These are phyloP conservation scores for Aeminium ludgeri DNA, from an alignment of 495 filamentous ascomycete genomes.

Conservation along the genomic window DNA sequence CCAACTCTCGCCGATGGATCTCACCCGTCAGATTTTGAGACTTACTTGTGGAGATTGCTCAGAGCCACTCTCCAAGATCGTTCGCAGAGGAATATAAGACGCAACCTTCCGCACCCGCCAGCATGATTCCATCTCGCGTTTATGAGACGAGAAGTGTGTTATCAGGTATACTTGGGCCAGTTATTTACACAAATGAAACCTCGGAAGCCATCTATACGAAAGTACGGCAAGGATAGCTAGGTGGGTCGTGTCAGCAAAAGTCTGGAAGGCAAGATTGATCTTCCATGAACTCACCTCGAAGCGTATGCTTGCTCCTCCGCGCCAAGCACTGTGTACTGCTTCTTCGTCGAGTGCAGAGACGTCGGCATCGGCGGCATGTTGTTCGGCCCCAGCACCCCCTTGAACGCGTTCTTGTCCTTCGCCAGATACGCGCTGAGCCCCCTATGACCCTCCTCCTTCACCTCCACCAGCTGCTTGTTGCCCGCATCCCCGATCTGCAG, in stretches of 20 bases:
- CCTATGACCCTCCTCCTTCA: slow-evolving; percentile 58
- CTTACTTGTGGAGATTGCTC: too few relatives aligned
- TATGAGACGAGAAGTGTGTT: too few relatives aligned
- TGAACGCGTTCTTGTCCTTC: slow-evolving; percentile 42
- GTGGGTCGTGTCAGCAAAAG: neutral
- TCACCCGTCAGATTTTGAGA: too few relatives aligned
- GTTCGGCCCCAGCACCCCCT: slow-evolving; percentile 49
- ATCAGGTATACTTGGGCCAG: neutral
- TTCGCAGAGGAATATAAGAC: too few relatives aligned
- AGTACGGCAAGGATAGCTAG: slow-evolving; percentile 26
- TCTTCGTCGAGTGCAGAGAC: slow-evolving; percentile 38
- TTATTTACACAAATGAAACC: neutral
- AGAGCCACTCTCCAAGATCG: too few relatives aligned
- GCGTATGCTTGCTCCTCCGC: slow-evolving; percentile 38
- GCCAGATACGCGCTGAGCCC: slow-evolving; percentile 56
- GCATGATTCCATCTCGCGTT: too few relatives aligned
- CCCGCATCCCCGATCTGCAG: slow-evolving; percentile 70
- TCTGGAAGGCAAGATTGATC: neutral
- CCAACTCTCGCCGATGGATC: too few relatives aligned
- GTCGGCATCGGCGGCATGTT: slow-evolving; percentile 73
- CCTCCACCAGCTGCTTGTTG: slow-evolving; percentile 57
- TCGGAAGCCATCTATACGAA: slow-evolving; percentile 15
- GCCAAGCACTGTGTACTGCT: slow-evolving; percentile 36
- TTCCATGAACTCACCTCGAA: slow-evolving; percentile 32
- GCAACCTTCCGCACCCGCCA: too few relatives aligned